phyloP scores from a whole-genome alignment of 495 filamentous ascomycete genomes.

The Halenospora varia region DNA sequence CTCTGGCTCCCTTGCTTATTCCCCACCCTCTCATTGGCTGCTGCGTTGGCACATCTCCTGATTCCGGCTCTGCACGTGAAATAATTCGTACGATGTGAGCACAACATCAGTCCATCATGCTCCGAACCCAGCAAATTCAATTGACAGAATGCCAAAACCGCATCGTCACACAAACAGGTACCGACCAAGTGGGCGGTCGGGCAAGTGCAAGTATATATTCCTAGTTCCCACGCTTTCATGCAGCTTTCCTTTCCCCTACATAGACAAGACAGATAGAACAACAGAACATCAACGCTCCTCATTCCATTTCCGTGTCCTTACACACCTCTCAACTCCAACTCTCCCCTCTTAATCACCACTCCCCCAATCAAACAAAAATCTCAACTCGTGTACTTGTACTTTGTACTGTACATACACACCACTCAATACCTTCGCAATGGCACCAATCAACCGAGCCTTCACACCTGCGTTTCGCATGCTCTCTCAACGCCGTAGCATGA shows the following conservation, averaged over 20 bases:
- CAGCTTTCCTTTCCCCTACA: background rate
- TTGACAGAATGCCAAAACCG: background rate
- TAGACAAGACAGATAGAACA: background rate
- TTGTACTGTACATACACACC: background rate
- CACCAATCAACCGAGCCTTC: background rate
- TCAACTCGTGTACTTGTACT: background rate
- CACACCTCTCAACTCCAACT: no score
- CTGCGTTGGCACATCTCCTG: background rate
- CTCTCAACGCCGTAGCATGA: constrained; percentile 10
- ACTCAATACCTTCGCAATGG: background rate
- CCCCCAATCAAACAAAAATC: background rate
- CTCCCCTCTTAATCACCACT: background rate
- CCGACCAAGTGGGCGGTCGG: background rate
- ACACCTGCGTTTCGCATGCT: background rate
- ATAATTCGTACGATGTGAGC: background rate
- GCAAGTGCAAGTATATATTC: background rate
- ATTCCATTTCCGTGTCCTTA: no score
- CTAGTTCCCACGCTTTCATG: background rate
- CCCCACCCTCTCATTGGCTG: background rate
- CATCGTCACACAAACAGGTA: no score
- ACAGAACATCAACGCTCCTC: background rate
- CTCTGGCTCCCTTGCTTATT: background rate
- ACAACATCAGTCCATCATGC: background rate
- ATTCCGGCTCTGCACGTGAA: background rate
- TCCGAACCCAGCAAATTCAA: background rate